A percentile compares a stretch with the other conserved stretches of the same genome.
Conservation (phyloP, 2,329 filamentous ascomycete species). For the Gnomoniopsis smithogilvyi region DNA sequence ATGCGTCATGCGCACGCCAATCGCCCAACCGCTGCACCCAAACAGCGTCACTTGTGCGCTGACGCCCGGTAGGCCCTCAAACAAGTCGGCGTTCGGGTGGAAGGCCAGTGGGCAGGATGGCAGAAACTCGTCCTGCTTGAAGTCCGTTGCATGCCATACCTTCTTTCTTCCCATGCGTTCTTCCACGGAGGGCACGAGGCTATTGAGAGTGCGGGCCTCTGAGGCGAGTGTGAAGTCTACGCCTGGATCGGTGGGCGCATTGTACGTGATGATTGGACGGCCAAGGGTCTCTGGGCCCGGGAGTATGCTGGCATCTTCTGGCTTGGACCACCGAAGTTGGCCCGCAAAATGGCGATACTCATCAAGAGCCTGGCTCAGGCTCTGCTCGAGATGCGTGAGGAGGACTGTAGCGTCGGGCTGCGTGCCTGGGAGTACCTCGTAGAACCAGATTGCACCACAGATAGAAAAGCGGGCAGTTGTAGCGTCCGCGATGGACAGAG, state of each 20-base stretch:
- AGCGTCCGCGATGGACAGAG: constrained; percentile 40
- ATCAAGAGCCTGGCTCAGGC: constrained; percentile 33
- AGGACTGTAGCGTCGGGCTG: not conserved
- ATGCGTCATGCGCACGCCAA: constrained; percentile 41
- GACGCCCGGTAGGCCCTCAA: constrained; percentile 27
- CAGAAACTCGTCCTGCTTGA: constrained; percentile 33
- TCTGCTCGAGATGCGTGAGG: constrained; percentile 15
- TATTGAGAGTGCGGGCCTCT: constrained; percentile 22
- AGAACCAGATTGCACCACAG: constrained; percentile 43
- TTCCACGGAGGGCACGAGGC: constrained; percentile 28
- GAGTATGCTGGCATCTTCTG: constrained; percentile 20
- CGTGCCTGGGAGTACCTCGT: constrained; percentile 25
- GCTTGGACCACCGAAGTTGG: constrained; percentile 34
- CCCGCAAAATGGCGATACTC: constrained; percentile 41
- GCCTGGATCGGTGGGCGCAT: constrained; percentile 35
- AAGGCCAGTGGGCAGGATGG: constrained; percentile 32
- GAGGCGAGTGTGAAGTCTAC: constrained; percentile 36
- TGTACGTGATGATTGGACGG: constrained; percentile 34
- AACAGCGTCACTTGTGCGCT: constrained; percentile 39
- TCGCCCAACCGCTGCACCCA: constrained; percentile 36
- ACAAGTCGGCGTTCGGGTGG: constrained; percentile 24
- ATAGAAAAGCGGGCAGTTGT: constrained; percentile 37
- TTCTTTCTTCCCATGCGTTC: constrained; percentile 21
- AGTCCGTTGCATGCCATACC: constrained; percentile 31
- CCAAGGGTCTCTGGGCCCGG: constrained; percentile 29